phyloP scores from a whole-genome alignment of 2,329 filamentous ascomycete species.

The Thelonectria blattea region DNA sequence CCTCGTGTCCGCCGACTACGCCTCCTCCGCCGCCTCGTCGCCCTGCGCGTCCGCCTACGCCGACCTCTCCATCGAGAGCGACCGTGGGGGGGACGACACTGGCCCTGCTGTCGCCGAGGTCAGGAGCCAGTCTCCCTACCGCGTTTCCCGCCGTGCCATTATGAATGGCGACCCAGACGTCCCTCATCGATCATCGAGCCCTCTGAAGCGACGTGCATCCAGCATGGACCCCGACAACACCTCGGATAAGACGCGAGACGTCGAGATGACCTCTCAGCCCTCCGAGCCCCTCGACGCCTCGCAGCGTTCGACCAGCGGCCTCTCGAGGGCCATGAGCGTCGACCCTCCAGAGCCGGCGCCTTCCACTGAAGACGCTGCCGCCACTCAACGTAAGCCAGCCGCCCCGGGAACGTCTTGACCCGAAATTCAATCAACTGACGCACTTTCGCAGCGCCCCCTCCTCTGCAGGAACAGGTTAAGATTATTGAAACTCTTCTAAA shows the following conservation, averaged over 20 bases:
- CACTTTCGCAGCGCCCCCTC: conserved; percentile 40
- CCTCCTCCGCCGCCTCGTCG: conserved; percentile 63
- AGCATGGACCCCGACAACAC: conserved; percentile 62
- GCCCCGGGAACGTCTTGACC: neutral
- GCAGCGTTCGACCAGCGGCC: conserved; percentile 25
- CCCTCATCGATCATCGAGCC: conserved; percentile 67
- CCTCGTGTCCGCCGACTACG: conserved; percentile 55
- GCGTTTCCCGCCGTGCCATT: conserved; percentile 58
- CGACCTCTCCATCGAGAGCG: conserved; percentile 62
- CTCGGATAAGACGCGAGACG: conserved; percentile 49
- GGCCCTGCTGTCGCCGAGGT: conserved; percentile 46
- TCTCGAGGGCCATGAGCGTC: conserved; percentile 51
- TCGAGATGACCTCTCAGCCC: conserved; percentile 50
- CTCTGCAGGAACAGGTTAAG: conserved; percentile 68
- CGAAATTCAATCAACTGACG: conserved; percentile 23
- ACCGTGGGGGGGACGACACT: conserved; percentile 57
- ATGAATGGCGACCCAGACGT: conserved; percentile 66
- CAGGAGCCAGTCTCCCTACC: conserved; percentile 60
- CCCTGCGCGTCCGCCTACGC: conserved; percentile 62
- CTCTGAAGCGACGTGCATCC: conserved; percentile 67
- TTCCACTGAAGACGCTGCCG: conserved; percentile 24
- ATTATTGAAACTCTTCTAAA: conserved; percentile 69
- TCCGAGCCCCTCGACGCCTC: conserved; percentile 27
- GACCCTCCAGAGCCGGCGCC: conserved; percentile 43
- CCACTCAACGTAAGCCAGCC: conserved; percentile 39